These are phyloP conservation scores for Pseudevernia furfuracea DNA, from an alignment of 495 filamentous ascomycete genomes.

Conservation along the genomic window DNA sequence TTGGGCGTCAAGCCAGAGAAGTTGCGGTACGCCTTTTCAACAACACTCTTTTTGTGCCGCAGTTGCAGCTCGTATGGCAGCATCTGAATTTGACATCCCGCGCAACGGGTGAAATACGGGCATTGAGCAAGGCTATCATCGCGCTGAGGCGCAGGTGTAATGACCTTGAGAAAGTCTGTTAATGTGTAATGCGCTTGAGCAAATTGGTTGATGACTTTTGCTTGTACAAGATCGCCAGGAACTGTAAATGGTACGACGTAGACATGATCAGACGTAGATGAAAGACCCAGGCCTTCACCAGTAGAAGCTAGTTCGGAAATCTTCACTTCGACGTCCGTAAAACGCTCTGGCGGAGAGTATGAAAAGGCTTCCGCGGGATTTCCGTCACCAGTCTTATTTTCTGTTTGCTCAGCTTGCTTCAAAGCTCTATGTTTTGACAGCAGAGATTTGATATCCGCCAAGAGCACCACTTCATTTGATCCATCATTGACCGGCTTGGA, in stretches of 20 bases:
- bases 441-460: slow-evolving; percentile 59
- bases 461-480: slow-evolving; percentile 65
- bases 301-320: slow-evolving; percentile 76
- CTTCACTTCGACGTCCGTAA: slow-evolving; percentile 69
- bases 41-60: slow-evolving; percentile 70
- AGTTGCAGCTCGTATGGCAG: slow-evolving; percentile 82
- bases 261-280: slow-evolving; percentile 43
- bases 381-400: not conserved
- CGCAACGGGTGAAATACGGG: slow-evolving; percentile 78
- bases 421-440: slow-evolving; percentile 45
- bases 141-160: slow-evolving; percentile 63
- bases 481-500: slow-evolving; percentile 43
- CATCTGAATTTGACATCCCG: slow-evolving; percentile 97
- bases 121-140: slow-evolving; percentile 72
- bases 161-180: slow-evolving; percentile 73
- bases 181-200: slow-evolving; percentile 54
- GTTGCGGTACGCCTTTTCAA: slow-evolving; percentile 86
- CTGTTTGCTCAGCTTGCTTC: slow-evolving; percentile 2
- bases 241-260: slow-evolving; percentile 85
- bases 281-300: slow-evolving; percentile 41
- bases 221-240: slow-evolving; percentile 73
- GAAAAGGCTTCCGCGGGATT: not conserved
- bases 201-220: slow-evolving; percentile 68
- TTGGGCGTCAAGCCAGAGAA: slow-evolving; percentile 76
- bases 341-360: slow-evolving; percentile 51